Percentiles rank a stretch among this genome's conserved stretches.
These are phyloP conservation scores for Thamnidium elegans DNA, from an alignment of 192 early-diverging fungal genomes.

Conservation along the genomic window DNA sequence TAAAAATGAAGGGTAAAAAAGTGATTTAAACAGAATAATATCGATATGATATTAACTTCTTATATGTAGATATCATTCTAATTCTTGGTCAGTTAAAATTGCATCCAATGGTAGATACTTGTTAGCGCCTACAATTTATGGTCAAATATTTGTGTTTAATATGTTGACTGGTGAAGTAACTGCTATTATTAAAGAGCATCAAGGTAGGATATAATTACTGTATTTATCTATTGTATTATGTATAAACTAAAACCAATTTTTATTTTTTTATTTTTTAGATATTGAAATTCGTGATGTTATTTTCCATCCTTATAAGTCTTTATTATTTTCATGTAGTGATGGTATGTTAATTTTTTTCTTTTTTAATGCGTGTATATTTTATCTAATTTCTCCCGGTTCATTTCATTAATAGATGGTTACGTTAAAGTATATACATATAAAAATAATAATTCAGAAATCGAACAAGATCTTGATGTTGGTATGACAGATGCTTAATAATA, in stretches of 20 bases:
- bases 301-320: constrained; percentile 77
- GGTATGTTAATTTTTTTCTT: constrained; percentile 44
- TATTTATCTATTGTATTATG: background rate
- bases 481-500: too few species aligned
- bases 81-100: constrained; percentile 94
- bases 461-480: background rate
- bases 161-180: constrained; percentile 73
- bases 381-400: background rate
- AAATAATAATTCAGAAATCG: background rate
- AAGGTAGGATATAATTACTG: constrained; percentile 39
- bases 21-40: background rate
- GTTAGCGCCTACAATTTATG: constrained; percentile 86
- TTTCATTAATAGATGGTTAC: constrained; percentile 52
- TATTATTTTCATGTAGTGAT: constrained; percentile 85
- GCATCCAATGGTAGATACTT: constrained; percentile 85
- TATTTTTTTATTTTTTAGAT: too few species aligned
- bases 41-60: background rate
- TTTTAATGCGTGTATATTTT: background rate
- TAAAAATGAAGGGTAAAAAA: constrained; percentile 73
- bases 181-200: constrained; percentile 81
- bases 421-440: constrained; percentile 63
- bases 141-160: constrained; percentile 83
- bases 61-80: constrained; percentile 67
- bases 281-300: constrained; percentile 92
- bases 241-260: background rate